Evolutionary conservation across 768 basidiomycete genomes (phyloP), one percentile per base, ranked within the genome.

Genomic region (Boletus huronensis): DNA sequence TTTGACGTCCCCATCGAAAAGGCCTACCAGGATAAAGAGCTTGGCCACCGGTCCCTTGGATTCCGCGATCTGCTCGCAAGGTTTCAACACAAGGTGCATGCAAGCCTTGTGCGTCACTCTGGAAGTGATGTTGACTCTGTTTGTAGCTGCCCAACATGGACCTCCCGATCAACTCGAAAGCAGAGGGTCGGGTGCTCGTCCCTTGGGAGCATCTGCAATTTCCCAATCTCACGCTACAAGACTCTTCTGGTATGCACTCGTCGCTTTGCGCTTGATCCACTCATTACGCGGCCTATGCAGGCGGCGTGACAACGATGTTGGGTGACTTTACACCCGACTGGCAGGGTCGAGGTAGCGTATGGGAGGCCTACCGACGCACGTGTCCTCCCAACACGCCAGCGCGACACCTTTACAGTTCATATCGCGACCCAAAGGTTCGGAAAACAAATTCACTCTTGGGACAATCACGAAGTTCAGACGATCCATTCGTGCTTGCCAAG

Each of bases 351-450:
- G 93, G 95, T 3, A 87, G 75, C 46, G 89, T 97, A 44, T 98
- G 97, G 97, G 93, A 98, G 54, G 85, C 92, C 0, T 97, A 86
- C 78, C 83, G 96, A 14, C 83, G 93, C n/a, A 93, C 94, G 0
- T 99, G 97, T 68, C 74, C 82, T 19, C 92, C 93, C 1, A 68
- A 79, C 8, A 83, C 88, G 7, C 77, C 86, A 31, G 93, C 96
- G 1, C 84, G 97, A 4, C 85, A 88, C 23, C 79, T 98, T 13
- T 91, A 89, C 69, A 82, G 82, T 35, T 90, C 93, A 2, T 77
- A 88, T 10, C 85, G 92, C 36, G 74, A 80, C 41, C 66, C 75
- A 3, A 77, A 65, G 26, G 46, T 64, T 53, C 66, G 68, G 34
- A 63, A 61, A 34, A 14, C 34, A 56, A 58, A 68, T 68, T 38